These are phyloP conservation scores for Mortierella sp. DNA, from an alignment of 371 early-diverging fungal genomes.

Conservation along the genomic window DNA sequence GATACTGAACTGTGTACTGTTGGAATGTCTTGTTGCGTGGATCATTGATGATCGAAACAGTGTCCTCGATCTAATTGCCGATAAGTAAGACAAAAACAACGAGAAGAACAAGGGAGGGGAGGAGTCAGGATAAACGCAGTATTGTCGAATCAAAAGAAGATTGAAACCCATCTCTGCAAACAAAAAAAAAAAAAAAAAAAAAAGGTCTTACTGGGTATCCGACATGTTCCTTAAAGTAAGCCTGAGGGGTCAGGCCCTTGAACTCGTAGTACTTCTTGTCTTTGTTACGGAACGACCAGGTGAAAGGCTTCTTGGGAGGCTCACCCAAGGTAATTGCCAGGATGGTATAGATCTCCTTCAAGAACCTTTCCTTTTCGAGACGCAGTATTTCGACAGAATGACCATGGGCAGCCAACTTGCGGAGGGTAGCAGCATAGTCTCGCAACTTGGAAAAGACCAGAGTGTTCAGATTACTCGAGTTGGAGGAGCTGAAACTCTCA, in stretches of 20 bases:
- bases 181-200: constrained; percentile 1
- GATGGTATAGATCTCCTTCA: constrained; percentile 80
- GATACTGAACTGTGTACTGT: constrained; percentile 80
- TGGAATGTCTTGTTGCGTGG: constrained; percentile 73
- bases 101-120: too few species aligned
- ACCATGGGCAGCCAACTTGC: constrained; percentile 61
- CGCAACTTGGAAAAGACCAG: constrained; percentile 77
- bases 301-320: constrained; percentile 74
- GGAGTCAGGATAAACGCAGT: too few species aligned
- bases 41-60: constrained; percentile 82
- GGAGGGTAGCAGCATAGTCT: constrained; percentile 74
- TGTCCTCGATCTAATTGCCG: constrained; percentile 70
- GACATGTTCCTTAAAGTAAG: constrained; percentile 74
- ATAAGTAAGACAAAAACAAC: too few species aligned
- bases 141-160: too few species aligned
- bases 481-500: constrained; percentile 76
- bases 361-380: constrained; percentile 66
- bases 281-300: constrained; percentile 79
- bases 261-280: constrained; percentile 71
- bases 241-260: constrained; percentile 68
- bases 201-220: constrained; percentile 63
- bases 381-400: constrained; percentile 51
- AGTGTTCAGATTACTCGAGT: constrained; percentile 67
- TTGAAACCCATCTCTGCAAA: too few species aligned
- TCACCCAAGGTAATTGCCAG: constrained; percentile 81